A percentile compares a stretch with the other conserved stretches of the same genome.
These are phyloP conservation scores for Hypoxylon crocopeplum DNA, from an alignment of 495 filamentous ascomycete genomes.

Conservation along the genomic window DNA sequence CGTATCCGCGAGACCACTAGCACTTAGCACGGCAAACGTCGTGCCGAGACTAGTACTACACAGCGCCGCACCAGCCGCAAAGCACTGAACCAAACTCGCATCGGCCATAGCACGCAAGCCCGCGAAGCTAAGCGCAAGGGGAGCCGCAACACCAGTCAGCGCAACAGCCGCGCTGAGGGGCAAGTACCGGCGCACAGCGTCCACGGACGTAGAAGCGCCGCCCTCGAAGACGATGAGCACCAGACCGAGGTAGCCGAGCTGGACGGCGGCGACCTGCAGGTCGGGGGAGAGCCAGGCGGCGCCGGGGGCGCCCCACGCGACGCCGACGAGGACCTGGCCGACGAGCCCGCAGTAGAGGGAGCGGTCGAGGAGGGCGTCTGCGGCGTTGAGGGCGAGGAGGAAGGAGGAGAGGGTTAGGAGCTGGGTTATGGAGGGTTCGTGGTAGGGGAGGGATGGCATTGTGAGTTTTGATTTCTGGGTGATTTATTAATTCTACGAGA, in stretches of 20 bases:
- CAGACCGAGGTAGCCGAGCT: conserved; percentile 79
- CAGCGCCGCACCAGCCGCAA: conserved; percentile 78
- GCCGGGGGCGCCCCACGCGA: conserved; percentile 71
- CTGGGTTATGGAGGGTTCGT: conserved; percentile 63
- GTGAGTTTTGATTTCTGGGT: too few species aligned
- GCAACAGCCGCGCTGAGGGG: conserved; percentile 66
- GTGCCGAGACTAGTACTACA: conserved; percentile 81
- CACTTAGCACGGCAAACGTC: conserved; percentile 76
- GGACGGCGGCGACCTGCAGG: conserved; percentile 66
- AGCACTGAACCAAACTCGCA: conserved; percentile 65
- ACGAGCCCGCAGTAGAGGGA: conserved; percentile 74
- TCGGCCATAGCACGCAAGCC: conserved; percentile 45
- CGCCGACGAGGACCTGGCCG: conserved; percentile 75
- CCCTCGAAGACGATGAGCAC: conserved; percentile 79
- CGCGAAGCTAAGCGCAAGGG: conserved; percentile 73
- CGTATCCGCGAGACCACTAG: conserved; percentile 59
- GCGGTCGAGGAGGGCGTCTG: conserved; percentile 64
- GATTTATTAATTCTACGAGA: too few species aligned
- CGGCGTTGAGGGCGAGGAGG: conserved; percentile 68
- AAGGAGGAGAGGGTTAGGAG: conserved; percentile 70
- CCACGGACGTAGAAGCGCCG: conserved; percentile 69
- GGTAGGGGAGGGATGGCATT: conserved; percentile 61
- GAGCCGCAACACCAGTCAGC: conserved; percentile 65
- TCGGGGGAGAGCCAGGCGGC: conserved; percentile 49
- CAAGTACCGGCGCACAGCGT: conserved; percentile 63